Evolutionary conservation across 352 stramenopile species (phyloP), one percentile per base, ranked within the genome.

Genomic region (Pythium dissimile): DNA sequence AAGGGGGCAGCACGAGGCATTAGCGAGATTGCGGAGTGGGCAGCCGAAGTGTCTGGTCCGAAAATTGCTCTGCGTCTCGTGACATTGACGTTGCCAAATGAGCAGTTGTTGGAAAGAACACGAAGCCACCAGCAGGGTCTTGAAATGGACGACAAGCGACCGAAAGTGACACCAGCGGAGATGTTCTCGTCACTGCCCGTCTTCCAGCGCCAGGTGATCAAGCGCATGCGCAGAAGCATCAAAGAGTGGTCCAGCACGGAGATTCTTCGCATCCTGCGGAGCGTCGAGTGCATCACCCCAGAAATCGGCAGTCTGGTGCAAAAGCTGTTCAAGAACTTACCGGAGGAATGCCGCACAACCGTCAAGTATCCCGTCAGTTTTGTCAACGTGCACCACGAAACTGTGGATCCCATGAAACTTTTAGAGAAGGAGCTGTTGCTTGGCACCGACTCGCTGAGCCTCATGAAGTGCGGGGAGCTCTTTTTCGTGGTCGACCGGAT

Each of bases 191-290:
- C 73, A 1, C 52, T 92, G 34, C 83, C 87, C 27, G 65, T 83
- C 27, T 93, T 90, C 62, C 82, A 94, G 62, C 75, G 77, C 12
- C 73, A 86, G 66, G 75, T 91, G 20, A 45, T 95, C 10, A 84
- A 77, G 38, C 72, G 67, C 11, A 66, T 89, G 38, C 70, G 82
- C 21, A 77, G 78, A 43, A 75, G 86, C 18, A 87, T 95, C 31
- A 91, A 90, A 48, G 86, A 95, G 39, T 93, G 85, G 78, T 89
- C 78, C 39, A 91, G 82, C 28, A 62, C 89, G 1, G 80, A 95
- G 43, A 89, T 95, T 44, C 53, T 95, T 27, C 72, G 71, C 6
- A 93, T 95, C 56, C 62, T 95, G 37, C 76, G 76, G 48, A 74
- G 72, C 18, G 68, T 80, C 9, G 74, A 89, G 32, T 62, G 71